A percentile compares a stretch with the other conserved stretches of the same genome.
Evolutionary conservation across 164 flowering plant species (phyloP).

Genomic region (Macadamia tetraphylla): DNA sequence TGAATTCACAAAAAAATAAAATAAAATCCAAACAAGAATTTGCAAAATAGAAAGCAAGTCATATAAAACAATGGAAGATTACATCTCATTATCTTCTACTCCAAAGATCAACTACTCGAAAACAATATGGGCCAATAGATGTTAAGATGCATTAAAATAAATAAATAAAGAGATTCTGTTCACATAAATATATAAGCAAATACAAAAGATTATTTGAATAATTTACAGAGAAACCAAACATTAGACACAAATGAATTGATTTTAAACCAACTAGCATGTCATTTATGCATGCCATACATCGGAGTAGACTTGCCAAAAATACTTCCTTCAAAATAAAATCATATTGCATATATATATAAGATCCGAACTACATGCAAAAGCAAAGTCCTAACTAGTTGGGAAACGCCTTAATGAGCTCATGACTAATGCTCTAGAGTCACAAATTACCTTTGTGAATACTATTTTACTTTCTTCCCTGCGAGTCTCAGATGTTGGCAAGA

Average conservation of each 20-base stretch:
- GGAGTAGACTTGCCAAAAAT: no score
- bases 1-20: no score
- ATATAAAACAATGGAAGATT: not conserved
- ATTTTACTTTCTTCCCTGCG: slow-evolving; percentile 83
- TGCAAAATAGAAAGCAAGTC: not conserved
- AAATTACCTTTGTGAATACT: slow-evolving; percentile 76
- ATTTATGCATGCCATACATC: no score
- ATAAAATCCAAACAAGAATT: not conserved
- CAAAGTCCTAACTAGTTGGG: not conserved
- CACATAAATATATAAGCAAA: not conserved
- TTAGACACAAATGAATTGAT: no score
- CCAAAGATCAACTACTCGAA: no score
- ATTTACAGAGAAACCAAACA: no score
- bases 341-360: not conserved
- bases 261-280: no score
- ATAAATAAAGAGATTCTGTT: no score
- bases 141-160: not conserved
- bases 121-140: no score
- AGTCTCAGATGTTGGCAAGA: slow-evolving; percentile 80
- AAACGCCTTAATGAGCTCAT: not conserved
- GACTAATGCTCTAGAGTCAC: not conserved
- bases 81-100: no score
- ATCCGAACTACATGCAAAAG: not conserved
- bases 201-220: no score
- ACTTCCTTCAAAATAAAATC: no score